Base-by-base conservation (phyloP, 371 early-diverging fungal genomes). In the Mortierella sp. region DNA sequence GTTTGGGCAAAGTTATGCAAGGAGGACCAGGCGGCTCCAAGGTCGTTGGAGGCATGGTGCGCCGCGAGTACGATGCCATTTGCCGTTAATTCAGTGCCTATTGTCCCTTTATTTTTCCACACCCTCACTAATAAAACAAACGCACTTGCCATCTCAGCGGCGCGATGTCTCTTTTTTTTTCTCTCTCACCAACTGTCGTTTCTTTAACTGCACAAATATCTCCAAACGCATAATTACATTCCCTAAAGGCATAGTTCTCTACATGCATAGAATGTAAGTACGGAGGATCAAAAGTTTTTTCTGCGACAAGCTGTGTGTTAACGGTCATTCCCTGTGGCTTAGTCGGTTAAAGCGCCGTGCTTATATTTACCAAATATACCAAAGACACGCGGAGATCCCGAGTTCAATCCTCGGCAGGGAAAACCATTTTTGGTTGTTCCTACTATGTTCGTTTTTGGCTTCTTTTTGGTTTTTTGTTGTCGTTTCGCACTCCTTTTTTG, bases 341-440 rank as follows among this genome's bases (percentile, higher is more conserved):
- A 83, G 83, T 83, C 76, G 83, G 83, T 77, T 77, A 83, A 83
- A 80, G 83, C 83, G 72, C 80, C 74, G 80, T 83, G 83, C 83
- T 83, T 83, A 83, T 83, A 83, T 83, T 83, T 48, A 71, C 67
- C 76, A 51, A 76, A 79, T 83, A 83, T 83, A 79, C 80, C 77
- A 83, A 83, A 83, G 83, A 70, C 83, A 83, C 83, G 83, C 79
- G 73, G 79, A 69, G 75, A 83, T 83, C 83, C 83, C 83, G 83
- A 83, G 83, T 83, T 83, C 83, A 80, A 83, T 83, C 83, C 83
- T 83, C 83, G 83, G 83, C 83, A 76, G 83, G 83, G 83, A 73
- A 83, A 83, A 67, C 51, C 34, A 73, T 76, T 82, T 82, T 69
- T 75, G 67, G 40, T 40, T 37, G 64, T 37, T 37, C 24, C 3